A percentile compares a stretch with the other conserved stretches of the same genome.
phyloP scores from a whole-genome alignment of 768 basidiomycete species.

The Rhodocollybia butyracea region DNA sequence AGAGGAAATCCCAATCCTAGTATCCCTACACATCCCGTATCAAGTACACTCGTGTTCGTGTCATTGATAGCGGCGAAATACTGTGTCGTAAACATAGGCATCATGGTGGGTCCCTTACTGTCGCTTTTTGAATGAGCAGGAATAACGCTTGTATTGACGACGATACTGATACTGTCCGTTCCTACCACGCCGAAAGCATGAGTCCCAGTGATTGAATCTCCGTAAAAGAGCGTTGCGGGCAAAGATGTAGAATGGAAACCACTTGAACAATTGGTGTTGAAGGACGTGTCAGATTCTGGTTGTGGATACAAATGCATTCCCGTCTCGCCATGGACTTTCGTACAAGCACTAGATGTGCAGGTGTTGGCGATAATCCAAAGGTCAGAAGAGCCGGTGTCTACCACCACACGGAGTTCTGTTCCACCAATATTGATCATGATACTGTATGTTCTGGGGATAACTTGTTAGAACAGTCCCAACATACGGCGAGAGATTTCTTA shows the following conservation, averaged over 20 bases:
- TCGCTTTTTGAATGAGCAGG: no score
- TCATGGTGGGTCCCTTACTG: constrained; percentile 32
- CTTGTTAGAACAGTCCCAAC: not conserved
- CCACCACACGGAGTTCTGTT: constrained; percentile 47
- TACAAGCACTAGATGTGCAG: constrained; percentile 27
- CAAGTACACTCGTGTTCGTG: constrained; percentile 62
- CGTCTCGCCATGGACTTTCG: not conserved
- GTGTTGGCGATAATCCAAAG: constrained; percentile 67
- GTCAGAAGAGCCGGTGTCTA: constrained; percentile 79
- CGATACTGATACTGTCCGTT: constrained; percentile 49
- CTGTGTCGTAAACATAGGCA: constrained; percentile 27
- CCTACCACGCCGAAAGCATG: constrained; percentile 65
- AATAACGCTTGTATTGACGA: no score
- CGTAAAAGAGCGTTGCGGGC: constrained; percentile 54
- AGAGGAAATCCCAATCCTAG: constrained; percentile 74
- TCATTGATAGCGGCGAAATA: constrained; percentile 64
- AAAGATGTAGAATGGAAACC: constrained; percentile 44
- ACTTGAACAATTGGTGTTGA: constrained; percentile 47
- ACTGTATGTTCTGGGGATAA: constrained; percentile 52
- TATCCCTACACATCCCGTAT: constrained; percentile 60
- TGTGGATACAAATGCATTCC: constrained; percentile 16
- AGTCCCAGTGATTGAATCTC: constrained; percentile 70
- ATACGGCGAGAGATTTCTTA: constrained; percentile 27
- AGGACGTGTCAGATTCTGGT: constrained; percentile 33
- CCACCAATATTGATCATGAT: constrained; percentile 57